phyloP scores from a whole-genome alignment of 2,329 filamentous ascomycete genomes.

The Tolypocladium album region DNA sequence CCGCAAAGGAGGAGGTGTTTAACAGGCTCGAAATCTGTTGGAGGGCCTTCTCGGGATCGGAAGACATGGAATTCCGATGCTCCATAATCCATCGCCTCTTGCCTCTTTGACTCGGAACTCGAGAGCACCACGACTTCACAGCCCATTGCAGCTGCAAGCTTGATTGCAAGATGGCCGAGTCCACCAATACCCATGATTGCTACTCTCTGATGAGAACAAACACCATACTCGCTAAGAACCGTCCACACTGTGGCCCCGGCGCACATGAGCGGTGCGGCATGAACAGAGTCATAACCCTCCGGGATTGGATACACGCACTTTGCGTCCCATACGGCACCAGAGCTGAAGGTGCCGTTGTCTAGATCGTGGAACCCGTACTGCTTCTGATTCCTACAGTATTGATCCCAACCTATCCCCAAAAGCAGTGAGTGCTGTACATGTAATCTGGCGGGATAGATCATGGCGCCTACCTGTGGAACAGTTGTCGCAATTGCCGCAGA shows the following conservation, averaged over 20 bases:
- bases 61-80: not conserved
- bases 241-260: not conserved
- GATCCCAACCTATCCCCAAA: not conserved
- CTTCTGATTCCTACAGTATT: not conserved
- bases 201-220: not conserved
- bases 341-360: not conserved
- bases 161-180: not conserved
- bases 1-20: not conserved
- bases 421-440: not conserved
- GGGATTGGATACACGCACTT: not conserved
- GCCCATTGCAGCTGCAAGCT: not conserved
- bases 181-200: not conserved
- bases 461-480: not conserved
- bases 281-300: not conserved
- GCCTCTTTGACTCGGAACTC: not conserved
- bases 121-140: not conserved
- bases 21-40: not conserved
- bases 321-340: not conserved
- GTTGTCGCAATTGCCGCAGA: not conserved
- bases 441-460: too few relatives aligned
- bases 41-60: not conserved
- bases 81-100: not conserved
- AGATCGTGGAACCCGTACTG: not conserved
- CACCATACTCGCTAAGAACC: not conserved
- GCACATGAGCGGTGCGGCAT: not conserved